phyloP scores from a whole-genome alignment of 768 basidiomycete genomes.

The Podaxis sp. region DNA sequence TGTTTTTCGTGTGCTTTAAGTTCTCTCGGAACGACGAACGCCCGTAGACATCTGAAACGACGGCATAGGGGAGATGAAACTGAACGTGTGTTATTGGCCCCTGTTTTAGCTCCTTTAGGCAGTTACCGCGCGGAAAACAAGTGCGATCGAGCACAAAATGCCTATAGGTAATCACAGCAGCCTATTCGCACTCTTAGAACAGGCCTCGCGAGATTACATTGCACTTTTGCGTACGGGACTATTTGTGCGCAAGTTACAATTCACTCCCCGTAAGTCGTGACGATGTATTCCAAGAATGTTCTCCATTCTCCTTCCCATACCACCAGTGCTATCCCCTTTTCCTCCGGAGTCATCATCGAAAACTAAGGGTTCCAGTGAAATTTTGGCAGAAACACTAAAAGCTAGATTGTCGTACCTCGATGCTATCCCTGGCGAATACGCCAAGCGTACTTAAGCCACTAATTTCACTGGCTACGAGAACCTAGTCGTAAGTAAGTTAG shows the following conservation, averaged over 20 bases:
- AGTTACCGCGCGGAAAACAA: no score
- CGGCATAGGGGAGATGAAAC: no score
- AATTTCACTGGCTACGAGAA: constrained; percentile 67
- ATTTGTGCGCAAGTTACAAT: background rate
- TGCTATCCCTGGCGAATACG: constrained; percentile 63
- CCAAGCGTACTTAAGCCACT: constrained; percentile 67
- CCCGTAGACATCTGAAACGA: background rate
- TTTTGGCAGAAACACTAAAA: background rate
- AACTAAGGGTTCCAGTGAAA: constrained; percentile 32
- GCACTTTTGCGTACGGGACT: background rate
- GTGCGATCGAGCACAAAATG: no score
- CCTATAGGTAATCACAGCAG: no score
- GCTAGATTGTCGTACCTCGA: constrained; percentile 40
- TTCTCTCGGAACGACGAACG: background rate
- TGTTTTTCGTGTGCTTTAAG: background rate
- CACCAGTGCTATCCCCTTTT: constrained; percentile 43
- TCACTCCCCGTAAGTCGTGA: background rate
- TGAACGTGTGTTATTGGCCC: no score
- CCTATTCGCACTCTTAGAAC: no score
- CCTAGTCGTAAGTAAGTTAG: background rate
- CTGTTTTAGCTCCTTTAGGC: no score
- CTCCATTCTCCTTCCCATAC: constrained; percentile 51
- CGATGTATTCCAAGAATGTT: constrained; percentile 37
- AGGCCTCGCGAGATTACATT: no score
- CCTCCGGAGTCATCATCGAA: constrained; percentile 46